These are phyloP conservation scores for Hyaloscypha bicolor DNA, from an alignment of 495 filamentous ascomycete species.

Conservation along the genomic window DNA sequence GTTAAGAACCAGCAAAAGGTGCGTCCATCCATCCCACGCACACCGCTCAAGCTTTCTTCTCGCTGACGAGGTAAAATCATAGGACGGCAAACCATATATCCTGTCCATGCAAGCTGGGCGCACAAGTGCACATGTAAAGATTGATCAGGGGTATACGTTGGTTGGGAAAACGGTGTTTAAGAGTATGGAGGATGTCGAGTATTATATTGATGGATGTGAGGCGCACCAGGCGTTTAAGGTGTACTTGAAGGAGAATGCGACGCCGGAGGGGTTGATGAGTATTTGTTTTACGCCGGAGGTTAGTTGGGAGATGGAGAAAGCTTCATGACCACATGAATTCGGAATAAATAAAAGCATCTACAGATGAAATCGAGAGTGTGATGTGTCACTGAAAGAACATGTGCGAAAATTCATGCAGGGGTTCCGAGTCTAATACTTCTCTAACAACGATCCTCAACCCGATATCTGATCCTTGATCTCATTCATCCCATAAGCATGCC, in stretches of 20 bases:
- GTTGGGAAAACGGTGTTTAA: constrained; percentile 61
- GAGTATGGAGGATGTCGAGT: constrained; percentile 67
- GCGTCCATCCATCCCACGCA: not conserved
- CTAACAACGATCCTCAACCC: constrained; percentile 17
- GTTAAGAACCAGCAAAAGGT: constrained; percentile 11
- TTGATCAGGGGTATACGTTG: constrained; percentile 57
- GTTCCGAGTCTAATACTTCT: constrained; percentile 8
- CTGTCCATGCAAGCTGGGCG: constrained; percentile 17
- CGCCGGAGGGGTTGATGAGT: constrained; percentile 17
- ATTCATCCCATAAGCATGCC: constrained; percentile 24
- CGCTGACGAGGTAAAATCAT: not conserved
- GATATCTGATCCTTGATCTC: constrained; percentile 16
- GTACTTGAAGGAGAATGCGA: constrained; percentile 21
- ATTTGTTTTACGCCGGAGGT: constrained; percentile 9
- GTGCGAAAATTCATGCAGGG: not conserved
- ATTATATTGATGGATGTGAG: constrained; percentile 65
- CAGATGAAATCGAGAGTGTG: too few species aligned
- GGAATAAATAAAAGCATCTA: too few species aligned
- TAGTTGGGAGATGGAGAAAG: constrained; percentile 2
- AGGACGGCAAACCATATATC: constrained; percentile 28
- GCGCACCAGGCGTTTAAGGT: constrained; percentile 22
- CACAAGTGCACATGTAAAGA: constrained; percentile 23
- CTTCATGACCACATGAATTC: not conserved
- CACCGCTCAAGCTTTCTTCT: too few species aligned
- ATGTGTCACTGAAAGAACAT: not conserved